phyloP scores from a whole-genome alignment of 768 basidiomycete genomes.

The Cystobasidiopsis lactophilus region DNA sequence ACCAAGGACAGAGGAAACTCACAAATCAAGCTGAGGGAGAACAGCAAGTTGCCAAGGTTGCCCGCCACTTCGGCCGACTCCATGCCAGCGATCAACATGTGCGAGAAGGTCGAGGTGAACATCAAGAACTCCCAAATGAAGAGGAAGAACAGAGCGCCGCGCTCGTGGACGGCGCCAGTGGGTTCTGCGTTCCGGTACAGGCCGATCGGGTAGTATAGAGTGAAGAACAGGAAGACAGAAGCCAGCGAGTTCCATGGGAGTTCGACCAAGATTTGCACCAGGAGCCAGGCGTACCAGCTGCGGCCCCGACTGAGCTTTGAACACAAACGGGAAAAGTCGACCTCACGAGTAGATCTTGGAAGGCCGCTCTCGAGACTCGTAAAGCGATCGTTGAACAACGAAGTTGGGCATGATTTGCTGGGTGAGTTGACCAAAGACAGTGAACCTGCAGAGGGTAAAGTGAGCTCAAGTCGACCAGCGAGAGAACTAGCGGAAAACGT shows the following conservation, averaged over 20 bases:
- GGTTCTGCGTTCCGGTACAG: conserved; percentile 28
- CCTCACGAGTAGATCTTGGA: conserved; percentile 26
- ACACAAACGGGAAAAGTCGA: no score
- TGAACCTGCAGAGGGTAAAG: no score
- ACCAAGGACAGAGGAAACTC: no score
- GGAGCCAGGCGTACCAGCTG: no score
- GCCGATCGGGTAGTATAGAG: conserved; percentile 25
- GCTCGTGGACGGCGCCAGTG: conserved; percentile 23
- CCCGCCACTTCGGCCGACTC: conserved; percentile 12
- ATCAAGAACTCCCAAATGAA: conserved; percentile 25
- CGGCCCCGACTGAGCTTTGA: no score
- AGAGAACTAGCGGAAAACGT: no score
- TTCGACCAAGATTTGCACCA: no score
- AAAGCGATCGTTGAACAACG: conserved; percentile 37
- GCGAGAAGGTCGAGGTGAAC: conserved; percentile 25
- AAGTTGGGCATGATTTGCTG: conserved; percentile 33
- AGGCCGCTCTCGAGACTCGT: conserved; percentile 44
- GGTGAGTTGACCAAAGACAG: conserved; percentile 21
- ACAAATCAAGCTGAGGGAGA: conserved; percentile 27
- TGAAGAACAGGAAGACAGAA: conserved; percentile 4
- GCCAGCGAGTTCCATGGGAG: no score
- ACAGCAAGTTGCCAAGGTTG: conserved; percentile 28
- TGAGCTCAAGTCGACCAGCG: no score
- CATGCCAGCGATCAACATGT: conserved; percentile 26
- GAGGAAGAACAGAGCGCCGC: conserved; percentile 29